Evolutionary conservation across 1,139 yeast species (phyloP), one percentile per base, ranked within the genome.

Genomic region (Blastobotrys ciferrii): DNA sequence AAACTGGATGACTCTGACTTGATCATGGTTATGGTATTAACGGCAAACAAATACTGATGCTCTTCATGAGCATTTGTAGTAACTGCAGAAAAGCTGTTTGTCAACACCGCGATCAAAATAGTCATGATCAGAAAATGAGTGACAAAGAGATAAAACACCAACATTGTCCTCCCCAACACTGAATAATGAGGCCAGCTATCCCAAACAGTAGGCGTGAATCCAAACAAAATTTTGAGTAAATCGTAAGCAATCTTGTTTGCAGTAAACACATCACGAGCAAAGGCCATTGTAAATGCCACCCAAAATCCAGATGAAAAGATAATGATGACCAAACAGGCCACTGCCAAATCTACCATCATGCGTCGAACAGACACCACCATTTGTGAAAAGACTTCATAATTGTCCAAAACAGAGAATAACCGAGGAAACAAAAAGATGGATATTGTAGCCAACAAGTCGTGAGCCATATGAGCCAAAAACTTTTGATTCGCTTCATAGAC

Each of bases 131-230:
- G 75, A 56, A 79, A 81, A 51, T 80, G 82, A 47, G 80, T 77
- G 54, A 80, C 68, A 53, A 80, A 80, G 42, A 80, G 68, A 58
- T 78, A 81, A 19, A 78, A 71, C 63, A 80, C 70, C 53, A 78
- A 75, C 32, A 78, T 72, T 11, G 67, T 58, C 45, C 77, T 70
- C 1, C 85, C 85, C 32, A 79, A 62, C 2, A 67, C 59, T 43
- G 79, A 75, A 58, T 75, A 80, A 50, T 71, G 68, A 41, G 71
- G 68, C 84, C 84, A 79, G 53, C 77, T 76, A 45, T 74, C 71
- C 85, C 85, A 81, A 1, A 80, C 84, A 0, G 82, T 78, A 0
- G 84, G 84, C 0, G 84, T 80, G 59, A 78, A 80, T 1, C 85
- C 84, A 60, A 80, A 80, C 53, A 80, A 73, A 4, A 80, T 71